Conservation (phyloP, 768 basidiomycete genomes). For the Sarcodon aspratus region DNA sequence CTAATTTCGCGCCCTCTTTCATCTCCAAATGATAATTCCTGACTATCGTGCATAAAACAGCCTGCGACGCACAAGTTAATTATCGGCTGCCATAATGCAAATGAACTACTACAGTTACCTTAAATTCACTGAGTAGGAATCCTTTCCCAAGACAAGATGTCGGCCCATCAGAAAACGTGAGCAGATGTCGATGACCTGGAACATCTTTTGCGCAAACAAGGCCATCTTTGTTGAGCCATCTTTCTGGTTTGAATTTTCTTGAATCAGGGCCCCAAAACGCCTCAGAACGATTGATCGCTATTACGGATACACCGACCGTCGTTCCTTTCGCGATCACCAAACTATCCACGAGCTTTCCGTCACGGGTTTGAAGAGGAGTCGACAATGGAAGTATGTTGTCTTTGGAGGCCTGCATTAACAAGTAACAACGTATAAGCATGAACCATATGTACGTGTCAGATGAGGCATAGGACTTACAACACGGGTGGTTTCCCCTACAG, state of each 20-base stretch:
- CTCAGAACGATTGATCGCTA: constrained; percentile 26
- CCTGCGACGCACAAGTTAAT: too few relatives aligned
- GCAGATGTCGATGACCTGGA: constrained; percentile 26
- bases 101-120: constrained; percentile 15
- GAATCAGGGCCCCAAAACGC: constrained; percentile 32
- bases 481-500: constrained; percentile 22
- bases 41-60: too few relatives aligned
- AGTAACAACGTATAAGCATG: too few relatives aligned
- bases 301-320: constrained; percentile 24
- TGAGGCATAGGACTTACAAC: constrained; percentile 19
- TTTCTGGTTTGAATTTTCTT: constrained; percentile 31
- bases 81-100: too few relatives aligned
- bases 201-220: constrained; percentile 18
- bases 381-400: constrained; percentile 30
- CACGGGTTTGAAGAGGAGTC: constrained; percentile 16
- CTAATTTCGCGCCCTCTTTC: too few relatives aligned
- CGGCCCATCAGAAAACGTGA: constrained; percentile 34
- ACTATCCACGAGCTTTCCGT: constrained; percentile 8
- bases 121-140: constrained; percentile 30
- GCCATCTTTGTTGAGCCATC: constrained; percentile 33
- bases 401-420: constrained; percentile 19
- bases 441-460: background rate
- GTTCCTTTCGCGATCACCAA: constrained; percentile 29
- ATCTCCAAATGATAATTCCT: too few relatives aligned
- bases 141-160: constrained; percentile 31